Base-by-base conservation (phyloP, 2,329 filamentous ascomycete species). In the Penicillium corylophilum region DNA sequence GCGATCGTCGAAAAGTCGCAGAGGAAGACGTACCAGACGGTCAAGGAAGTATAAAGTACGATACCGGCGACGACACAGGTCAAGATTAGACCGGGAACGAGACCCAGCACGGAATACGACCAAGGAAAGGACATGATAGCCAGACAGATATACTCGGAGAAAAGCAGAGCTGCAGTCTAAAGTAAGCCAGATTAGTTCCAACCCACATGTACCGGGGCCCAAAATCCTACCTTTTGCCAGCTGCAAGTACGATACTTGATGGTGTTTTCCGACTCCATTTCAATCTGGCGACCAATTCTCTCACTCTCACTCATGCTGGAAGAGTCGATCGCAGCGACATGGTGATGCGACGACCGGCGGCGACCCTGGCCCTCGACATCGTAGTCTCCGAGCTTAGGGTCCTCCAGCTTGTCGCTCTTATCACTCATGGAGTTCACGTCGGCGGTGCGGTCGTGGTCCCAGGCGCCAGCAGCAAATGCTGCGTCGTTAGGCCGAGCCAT, bases 51-150 rank as follows among this genome's bases (percentile, higher is more conserved):
- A 71, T 96, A 96, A 5, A 95, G 77, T 1, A 96, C 92, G 16
- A 92, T 72, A 5, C 75, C 80, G 23, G 92, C 90, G 52, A 95
- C 82, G 26, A 93, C 82, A 2, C 88, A 79, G 0, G 92, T 96
- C 67, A 95, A 69, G 55, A 96, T 93, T 48, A 96, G 71, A 22
- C 89, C 91, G 0, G 92, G 91, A 0, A 96, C 89, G 15, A 96
- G 80, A 7, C 92, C 92, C 7, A 96, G 82, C 24, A 93, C 77
- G 39, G 90, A 89, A 72, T 96, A 96, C 0, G 90, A 95, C 81
- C 89, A 95, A 0, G 92, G 92, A 62, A 96, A 96, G 45, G 89
- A 95, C 91, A 96, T 96, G 68, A 96, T 96, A 20, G 82, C 82
- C 73, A 96, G 76, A 70, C 90, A 95, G 53, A 96, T 96, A 71